A percentile compares a stretch with the other conserved stretches of the same genome.
Conservation (phyloP, 495 filamentous ascomycete species). For the Neurospora sp. region DNA sequence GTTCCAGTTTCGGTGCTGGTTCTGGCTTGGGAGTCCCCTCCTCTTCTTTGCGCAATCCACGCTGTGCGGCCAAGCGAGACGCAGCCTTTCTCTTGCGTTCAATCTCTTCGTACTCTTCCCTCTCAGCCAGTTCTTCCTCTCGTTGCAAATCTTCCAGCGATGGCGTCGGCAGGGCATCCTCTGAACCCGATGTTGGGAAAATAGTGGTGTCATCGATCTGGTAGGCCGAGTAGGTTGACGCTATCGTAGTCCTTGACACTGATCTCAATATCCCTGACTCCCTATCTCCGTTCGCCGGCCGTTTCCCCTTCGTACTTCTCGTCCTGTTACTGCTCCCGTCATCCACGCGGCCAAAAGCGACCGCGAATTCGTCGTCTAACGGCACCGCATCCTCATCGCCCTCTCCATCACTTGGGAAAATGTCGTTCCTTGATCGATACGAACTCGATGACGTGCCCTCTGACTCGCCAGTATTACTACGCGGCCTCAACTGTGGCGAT, state of each 20-base stretch:
- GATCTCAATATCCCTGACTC: conserved; percentile 41
- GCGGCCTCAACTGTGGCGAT: conserved; percentile 43
- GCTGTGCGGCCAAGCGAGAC: conserved; percentile 55
- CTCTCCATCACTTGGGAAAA: conserved; percentile 88
- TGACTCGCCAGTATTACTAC: conserved; percentile 75
- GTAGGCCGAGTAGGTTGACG: conserved; percentile 36
- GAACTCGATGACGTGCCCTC: conserved; percentile 71
- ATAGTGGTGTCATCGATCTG: conserved; percentile 19
- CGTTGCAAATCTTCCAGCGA: conserved; percentile 63
- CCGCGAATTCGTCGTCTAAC: conserved; percentile 84
- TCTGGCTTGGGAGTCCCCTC: conserved; percentile 3
- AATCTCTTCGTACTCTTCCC: conserved; percentile 62
- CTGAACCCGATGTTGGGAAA: conserved; percentile 8
- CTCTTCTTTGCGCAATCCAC: conserved; percentile 48
- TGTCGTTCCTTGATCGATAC: conserved; percentile 81
- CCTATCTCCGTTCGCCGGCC: conserved; percentile 36
- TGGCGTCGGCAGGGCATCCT: conserved; percentile 31
- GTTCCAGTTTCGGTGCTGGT: conserved; percentile 4
- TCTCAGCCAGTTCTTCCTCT: conserved; percentile 61
- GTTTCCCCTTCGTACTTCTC: conserved; percentile 49
- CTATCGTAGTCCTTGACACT: conserved; percentile 36
- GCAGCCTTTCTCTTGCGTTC: conserved; percentile 63
- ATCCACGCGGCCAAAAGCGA: conserved; percentile 63
- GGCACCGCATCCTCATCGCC: conserved; percentile 85
- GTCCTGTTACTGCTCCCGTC: conserved; percentile 64